Evolutionary conservation across 1,284 basidiomycete genomes (phyloP).

Genomic region (Omphalotus olearius): DNA sequence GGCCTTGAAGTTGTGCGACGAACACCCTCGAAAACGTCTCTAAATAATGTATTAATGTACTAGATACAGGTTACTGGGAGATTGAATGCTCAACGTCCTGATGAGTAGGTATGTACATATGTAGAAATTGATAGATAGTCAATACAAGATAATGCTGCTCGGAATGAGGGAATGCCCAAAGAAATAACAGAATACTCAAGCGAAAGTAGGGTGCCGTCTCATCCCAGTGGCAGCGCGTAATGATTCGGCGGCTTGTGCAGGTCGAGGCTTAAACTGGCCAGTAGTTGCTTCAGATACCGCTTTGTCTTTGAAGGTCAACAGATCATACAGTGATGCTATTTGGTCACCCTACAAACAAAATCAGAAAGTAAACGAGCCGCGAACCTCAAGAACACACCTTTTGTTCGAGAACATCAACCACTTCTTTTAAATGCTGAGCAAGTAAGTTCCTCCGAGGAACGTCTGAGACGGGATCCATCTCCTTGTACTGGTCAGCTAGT

Average conservation of each 20-base stretch:
- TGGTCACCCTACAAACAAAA: conserved; percentile 70
- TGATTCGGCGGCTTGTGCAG: conserved; percentile 4
- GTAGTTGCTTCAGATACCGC: neutral
- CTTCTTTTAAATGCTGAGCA: conserved; percentile 82
- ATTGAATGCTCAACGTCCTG: neutral
- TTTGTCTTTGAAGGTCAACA: conserved; percentile 72
- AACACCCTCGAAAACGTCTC: too few relatives aligned
- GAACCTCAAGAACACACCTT: conserved; percentile 50
- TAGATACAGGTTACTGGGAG: neutral
- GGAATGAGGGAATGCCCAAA: neutral
- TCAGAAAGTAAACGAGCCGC: neutral
- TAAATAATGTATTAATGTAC: neutral
- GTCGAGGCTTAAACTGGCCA: neutral
- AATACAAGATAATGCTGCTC: neutral
- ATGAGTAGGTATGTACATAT: neutral
- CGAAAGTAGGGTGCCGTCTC: conserved; percentile 6
- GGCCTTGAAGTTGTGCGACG: too few relatives aligned
- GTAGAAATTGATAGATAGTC: neutral
- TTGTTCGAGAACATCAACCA: conserved; percentile 84
- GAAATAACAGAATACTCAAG: neutral
- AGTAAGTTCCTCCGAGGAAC: conserved; percentile 76
- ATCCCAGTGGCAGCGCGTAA: neutral
- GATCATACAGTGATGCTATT: conserved; percentile 79
- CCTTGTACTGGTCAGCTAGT: conserved; percentile 85
- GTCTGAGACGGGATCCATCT: conserved; percentile 79